Evolutionary conservation across 768 basidiomycete species (phyloP).

Genomic region (Wakefieldia striispora): DNA sequence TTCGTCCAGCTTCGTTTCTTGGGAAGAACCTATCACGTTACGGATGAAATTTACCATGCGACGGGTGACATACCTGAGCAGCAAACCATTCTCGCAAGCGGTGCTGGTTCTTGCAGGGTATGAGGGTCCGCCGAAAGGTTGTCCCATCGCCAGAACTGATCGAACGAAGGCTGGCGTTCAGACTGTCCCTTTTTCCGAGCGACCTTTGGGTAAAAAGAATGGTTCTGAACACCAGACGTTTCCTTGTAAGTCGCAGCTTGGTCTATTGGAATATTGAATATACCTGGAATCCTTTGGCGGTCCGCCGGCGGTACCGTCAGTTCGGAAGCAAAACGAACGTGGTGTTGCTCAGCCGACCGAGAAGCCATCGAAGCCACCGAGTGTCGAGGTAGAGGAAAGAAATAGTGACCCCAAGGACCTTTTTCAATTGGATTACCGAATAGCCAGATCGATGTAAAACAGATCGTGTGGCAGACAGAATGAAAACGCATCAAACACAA

Average conservation of each 20-base stretch:
- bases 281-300: slow-evolving; percentile 35
- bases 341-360: slow-evolving; percentile 12
- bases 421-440: neutral
- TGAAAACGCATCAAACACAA: slow-evolving; percentile 2
- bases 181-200: slow-evolving; percentile 38
- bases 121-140: slow-evolving; percentile 26
- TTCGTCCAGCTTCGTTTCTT: neutral
- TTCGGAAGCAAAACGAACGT: slow-evolving; percentile 34
- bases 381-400: neutral
- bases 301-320: slow-evolving; percentile 31
- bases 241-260: neutral
- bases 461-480: neutral
- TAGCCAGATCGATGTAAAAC: slow-evolving; percentile 12
- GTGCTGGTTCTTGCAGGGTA: neutral
- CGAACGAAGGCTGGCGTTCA: slow-evolving; percentile 33
- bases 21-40: neutral
- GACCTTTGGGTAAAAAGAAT: slow-evolving; percentile 39
- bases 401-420: neutral
- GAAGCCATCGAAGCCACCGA: slow-evolving; percentile 25
- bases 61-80: slow-evolving; percentile 8
- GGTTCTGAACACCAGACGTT: slow-evolving; percentile 12
- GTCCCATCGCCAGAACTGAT: slow-evolving; percentile 37
- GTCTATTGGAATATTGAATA: neutral
- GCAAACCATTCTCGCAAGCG: neutral
- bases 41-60: neutral